Evolutionary conservation across 2,329 filamentous ascomycete genomes (phyloP).

Genomic region (Colletotrichum tanaceti): DNA sequence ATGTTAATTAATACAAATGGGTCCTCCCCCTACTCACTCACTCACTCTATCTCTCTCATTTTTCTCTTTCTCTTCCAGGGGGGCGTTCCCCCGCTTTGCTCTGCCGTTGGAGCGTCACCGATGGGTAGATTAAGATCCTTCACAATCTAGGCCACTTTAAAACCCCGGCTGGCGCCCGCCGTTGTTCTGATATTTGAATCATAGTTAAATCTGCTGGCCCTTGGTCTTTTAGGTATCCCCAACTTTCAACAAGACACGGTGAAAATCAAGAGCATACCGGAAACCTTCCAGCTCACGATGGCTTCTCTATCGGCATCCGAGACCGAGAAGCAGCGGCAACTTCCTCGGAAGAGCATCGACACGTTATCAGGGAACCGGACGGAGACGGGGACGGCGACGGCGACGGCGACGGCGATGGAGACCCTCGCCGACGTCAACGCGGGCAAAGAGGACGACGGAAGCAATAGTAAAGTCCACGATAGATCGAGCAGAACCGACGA

Average conservation of each 20-base stretch:
- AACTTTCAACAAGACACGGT: too few relatives aligned
- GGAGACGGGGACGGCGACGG: conserved; percentile 27
- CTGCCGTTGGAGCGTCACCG: too few relatives aligned
- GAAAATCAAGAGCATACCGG: not conserved
- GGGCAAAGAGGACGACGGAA: conserved; percentile 9
- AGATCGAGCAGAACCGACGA: conserved; percentile 18
- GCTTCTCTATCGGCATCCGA: conserved; percentile 16
- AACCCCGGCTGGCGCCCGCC: not conserved
- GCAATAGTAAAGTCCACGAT: not conserved
- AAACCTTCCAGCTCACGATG: conserved; percentile 6
- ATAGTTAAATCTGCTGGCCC: too few relatives aligned
- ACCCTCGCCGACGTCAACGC: conserved; percentile 25
- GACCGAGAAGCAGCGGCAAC: conserved; percentile 7
- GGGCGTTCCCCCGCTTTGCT: too few relatives aligned
- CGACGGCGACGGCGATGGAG: conserved; percentile 30
- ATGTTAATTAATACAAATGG: too few relatives aligned
- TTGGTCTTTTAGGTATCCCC: not conserved
- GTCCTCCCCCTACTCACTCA: too few relatives aligned
- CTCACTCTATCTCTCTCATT: too few relatives aligned
- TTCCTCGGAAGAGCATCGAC: conserved; percentile 5
- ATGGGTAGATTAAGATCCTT: too few relatives aligned
- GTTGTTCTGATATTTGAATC: too few relatives aligned
- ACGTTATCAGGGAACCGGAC: conserved; percentile 24
- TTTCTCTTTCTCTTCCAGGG: too few relatives aligned
- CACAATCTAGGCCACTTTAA: too few relatives aligned